Base-by-base conservation (phyloP, 345 rosid species). In the Anastatica hierochuntica region DNA sequence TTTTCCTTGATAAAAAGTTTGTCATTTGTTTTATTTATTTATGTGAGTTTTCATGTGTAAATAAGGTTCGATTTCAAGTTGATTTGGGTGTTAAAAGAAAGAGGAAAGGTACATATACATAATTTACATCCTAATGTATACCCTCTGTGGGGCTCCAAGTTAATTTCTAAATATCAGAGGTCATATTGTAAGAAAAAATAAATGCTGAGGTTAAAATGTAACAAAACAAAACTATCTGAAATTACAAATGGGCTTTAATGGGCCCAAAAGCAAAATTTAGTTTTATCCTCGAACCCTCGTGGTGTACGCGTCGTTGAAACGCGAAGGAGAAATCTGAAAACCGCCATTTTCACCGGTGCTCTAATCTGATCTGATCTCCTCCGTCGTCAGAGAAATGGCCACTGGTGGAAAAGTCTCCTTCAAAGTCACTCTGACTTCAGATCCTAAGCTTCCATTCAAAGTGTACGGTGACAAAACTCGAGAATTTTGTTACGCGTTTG, bases 361-460 rank as follows among this genome's bases (percentile, higher is more conserved):
- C 24, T 21, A 45, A 40, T 56, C 23, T 21, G 29, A 48, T 48
- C 44, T n/a, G n/a, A 56, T 45, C 14, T 42, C 16, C 26, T 9
- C 44, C 58, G 53, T 17, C 63, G 34, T 51, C 7, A 30, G 51
- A 27, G 51, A 27, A 19, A 90, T 90, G 96, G 84, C 85, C 41
- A 76, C 68, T 4, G 89, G 94, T 29, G 90, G 94, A 31, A 85
- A 85, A 63, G 97, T 85, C 27, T 83, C 95, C 46, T 89, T 89
- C 81, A 89, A 85, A 67, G 95, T 89, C 30, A 88, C 85, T 27
- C 85, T 89, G 48, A 89, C 95, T 45, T 89, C 97, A 39, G 97
- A 89, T 78, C 97, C 97, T 7, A 89, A 89, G 72, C 95, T 89
- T 43, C 95, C 95, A 34, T 89, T 89, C 84, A 85, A 85, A 85